Evolutionary conservation across 345 rosid genomes (phyloP).

Genomic region (Aegle marmelos): DNA sequence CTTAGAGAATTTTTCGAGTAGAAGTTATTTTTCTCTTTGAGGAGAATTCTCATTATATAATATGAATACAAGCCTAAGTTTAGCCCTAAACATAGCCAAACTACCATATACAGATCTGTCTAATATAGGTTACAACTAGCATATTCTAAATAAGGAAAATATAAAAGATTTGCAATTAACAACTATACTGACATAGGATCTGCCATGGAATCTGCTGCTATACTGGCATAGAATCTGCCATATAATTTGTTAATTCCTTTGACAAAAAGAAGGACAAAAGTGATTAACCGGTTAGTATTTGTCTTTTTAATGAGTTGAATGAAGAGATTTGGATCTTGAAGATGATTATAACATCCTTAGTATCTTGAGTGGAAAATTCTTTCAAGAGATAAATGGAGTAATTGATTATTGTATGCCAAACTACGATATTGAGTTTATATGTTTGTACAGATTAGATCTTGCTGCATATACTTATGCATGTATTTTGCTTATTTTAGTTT

Average conservation of each 20-base stretch:
- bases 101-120: not conserved
- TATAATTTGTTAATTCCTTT: not conserved
- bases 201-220: too few relatives aligned
- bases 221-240: too few relatives aligned
- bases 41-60: not conserved
- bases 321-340: not conserved
- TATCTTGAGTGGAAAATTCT: not conserved
- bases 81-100: too few relatives aligned
- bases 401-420: not conserved
- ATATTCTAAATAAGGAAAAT: not conserved
- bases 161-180: not conserved
- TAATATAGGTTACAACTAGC: not conserved
- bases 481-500: not conserved
- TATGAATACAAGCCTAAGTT: not conserved
- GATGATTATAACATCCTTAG: not conserved
- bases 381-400: not conserved
- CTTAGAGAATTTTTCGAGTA: not conserved
- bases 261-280: too few relatives aligned
- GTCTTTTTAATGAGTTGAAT: not conserved
- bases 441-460: not conserved
- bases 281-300: not conserved
- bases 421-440: not conserved
- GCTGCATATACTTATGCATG: not conserved
- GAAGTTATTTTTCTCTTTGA: not conserved
- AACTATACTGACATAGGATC: not conserved